Base-by-base conservation (phyloP, 805 yeast genomes). In the Zygoascus flipseniorum region DNA sequence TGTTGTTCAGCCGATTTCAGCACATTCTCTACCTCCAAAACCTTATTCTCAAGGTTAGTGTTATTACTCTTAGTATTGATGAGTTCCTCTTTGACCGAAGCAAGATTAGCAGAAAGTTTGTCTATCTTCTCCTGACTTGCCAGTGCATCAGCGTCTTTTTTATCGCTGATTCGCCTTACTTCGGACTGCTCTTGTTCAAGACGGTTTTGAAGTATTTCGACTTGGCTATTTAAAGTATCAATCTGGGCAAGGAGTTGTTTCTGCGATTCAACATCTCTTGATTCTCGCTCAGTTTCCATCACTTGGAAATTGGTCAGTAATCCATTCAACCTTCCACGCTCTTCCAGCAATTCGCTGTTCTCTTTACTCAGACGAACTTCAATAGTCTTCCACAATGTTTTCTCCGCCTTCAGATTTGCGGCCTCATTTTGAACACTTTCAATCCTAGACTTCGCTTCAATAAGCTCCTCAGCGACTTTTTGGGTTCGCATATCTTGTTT, bases 61-160 rank as follows among this genome's bases (percentile, higher is more conserved):
- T 75, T 66, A 14, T 63, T 54, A 2, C 61, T 58, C 45, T 73
- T 72, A 57, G 80, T 79, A 10, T 69, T 69, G 0, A 67, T 59
- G 16, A 82, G 63, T 6, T 72, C 70, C 35, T 75, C 75, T 48
- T 73, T 74, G 0, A 77, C 60, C 1, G 68, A 62, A 44, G 70
- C 56, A 44, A 81, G 63, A 48, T 79, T 80, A 11, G 69, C 65
- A 50, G 75, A 71, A 32, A 85, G 67, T 18, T 75, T 71, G 52
- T 82, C 85, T 41, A 85, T 76, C 63, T 82, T 82, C 47, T 77
- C 80, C 71, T 85, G 77, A 67, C 75, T 74, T 51, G 81, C 77
- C 49, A 72, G 76, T 43, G 80, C 71, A 47, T 79, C 85, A 2
- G 77, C 65, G 56, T 84, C 89, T 56, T 75, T 80, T 5, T 82